Conservation (phyloP, 768 basidiomycete genomes). For the Mycena crocata region DNA sequence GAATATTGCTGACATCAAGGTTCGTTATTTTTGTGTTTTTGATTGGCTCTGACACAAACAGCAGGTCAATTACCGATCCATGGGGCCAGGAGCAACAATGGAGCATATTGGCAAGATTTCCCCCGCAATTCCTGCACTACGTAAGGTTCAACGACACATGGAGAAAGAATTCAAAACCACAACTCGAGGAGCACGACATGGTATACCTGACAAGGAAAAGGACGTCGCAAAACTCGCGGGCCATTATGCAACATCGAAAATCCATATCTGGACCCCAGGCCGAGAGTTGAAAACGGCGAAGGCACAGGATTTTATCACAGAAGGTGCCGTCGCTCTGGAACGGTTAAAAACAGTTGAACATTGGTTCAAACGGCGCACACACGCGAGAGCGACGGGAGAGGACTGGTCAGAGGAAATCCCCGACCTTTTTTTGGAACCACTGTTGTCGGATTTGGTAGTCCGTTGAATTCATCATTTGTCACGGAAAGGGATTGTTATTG, state of each 20-base stretch:
- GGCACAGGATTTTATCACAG: constrained; percentile 3
- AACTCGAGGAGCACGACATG: constrained; percentile 23
- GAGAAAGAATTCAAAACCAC: constrained; percentile 30
- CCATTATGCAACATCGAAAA: constrained; percentile 8
- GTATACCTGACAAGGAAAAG: constrained; percentile 25
- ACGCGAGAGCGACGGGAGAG: constrained; percentile 13
- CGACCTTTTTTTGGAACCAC: background rate
- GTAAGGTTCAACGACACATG: constrained; percentile 32
- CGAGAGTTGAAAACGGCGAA: constrained; percentile 4
- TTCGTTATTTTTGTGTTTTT: no score
- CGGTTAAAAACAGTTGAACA: constrained; percentile 11
- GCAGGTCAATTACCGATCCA: no score
- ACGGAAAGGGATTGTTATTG: no score
- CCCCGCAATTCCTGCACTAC: no score
- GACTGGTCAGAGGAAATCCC: constrained; percentile 1
- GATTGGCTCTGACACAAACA: no score
- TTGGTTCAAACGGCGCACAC: constrained; percentile 19
- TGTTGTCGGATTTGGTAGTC: background rate
- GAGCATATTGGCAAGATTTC: no score
- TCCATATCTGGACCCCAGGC: constrained; percentile 14
- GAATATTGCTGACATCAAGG: no score
- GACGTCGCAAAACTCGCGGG: constrained; percentile 26
- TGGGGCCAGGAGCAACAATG: no score
- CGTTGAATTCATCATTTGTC: background rate
- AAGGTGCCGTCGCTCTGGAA: constrained; percentile 16